Evolutionary conservation across 345 rosid species (phyloP).

Genomic region (Eucalyptus erythrocorys): DNA sequence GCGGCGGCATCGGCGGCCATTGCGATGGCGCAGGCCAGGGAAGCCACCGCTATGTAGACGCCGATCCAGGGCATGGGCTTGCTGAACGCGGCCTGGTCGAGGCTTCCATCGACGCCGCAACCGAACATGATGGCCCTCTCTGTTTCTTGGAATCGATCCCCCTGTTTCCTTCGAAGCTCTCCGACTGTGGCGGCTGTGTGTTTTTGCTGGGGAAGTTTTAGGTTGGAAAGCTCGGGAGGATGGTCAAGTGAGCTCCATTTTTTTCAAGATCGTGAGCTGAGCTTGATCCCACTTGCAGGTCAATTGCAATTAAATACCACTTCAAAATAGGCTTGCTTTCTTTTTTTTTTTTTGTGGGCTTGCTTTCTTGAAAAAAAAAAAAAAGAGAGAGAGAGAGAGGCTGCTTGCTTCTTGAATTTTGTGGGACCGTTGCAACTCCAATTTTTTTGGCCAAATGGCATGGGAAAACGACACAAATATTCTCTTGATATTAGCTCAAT

Average conservation of each 20-base stretch:
- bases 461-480: too few species aligned
- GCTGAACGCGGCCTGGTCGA: slow-evolving; percentile 46
- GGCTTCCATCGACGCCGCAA: slow-evolving; percentile 49
- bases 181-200: neutral
- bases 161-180: neutral
- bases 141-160: neutral
- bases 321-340: too few species aligned
- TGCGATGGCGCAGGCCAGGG: slow-evolving; percentile 54
- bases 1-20: slow-evolving; percentile 60
- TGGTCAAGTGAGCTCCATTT: neutral
- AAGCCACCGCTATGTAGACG: slow-evolving; percentile 65
- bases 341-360: too few species aligned
- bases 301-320: neutral
- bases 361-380: too few species aligned
- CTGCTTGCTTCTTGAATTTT: neutral
- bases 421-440: neutral
- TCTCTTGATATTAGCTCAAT: too few species aligned
- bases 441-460: too few species aligned
- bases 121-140: slow-evolving; percentile 13
- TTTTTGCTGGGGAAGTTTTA: neutral
- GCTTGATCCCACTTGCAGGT: too few species aligned
- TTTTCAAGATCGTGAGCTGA: too few species aligned
- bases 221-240: neutral
- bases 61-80: slow-evolving; percentile 85
- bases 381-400: too few species aligned